Evolutionary conservation across 2,329 filamentous ascomycete species (phyloP), one percentile per base, ranked within the genome.

Genomic region (Aspergillus bombycis): DNA sequence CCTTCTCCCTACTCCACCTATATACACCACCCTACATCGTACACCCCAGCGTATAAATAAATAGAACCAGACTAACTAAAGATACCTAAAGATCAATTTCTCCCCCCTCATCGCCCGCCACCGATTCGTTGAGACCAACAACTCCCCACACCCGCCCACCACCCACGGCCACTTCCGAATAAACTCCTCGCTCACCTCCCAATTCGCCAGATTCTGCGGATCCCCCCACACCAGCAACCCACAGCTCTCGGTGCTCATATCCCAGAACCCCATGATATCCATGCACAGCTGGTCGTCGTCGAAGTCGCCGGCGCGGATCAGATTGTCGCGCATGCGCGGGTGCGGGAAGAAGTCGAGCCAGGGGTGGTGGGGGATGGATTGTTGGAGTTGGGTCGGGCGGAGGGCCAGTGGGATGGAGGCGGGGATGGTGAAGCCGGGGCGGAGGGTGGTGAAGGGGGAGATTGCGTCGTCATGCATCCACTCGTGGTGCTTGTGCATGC

Each of bases 171-270:
- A 86, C 65, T 83, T 85, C 43, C 71, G 73, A 5, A 82, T 64
- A 65, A 86, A 85, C 0, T 65, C 60, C 10, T 77, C 75, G 1
- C 78, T 83, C 1, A 81, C 73, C 65, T 86, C 84, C 84, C 84
- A 86, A 12, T 76, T 80, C 0, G 65, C 66, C 3, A 74, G 61
- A 50, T 84, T 77, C 72, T 78, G 81, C 0, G 83, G 75, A 11
- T 83, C 79, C 0, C 82, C 81, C 84, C 83, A 86, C 2, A 85
- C 80, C 11, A 85, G 72, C 3, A 85, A 46, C 1, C 73, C 76
- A 21, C 75, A 71, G 57, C 66, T 66, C n/a, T 63, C 64, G 1
- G 55, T 60, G 0, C 66, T 45, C 16, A 57, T 55, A 28, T 68
- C 64, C 72, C 73, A 74, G 55, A 75, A 75, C n/a, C 77, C 76